Evolutionary conservation across 2,329 filamentous ascomycete genomes (phyloP).

Genomic region (Neocatenulostroma microsporum): DNA sequence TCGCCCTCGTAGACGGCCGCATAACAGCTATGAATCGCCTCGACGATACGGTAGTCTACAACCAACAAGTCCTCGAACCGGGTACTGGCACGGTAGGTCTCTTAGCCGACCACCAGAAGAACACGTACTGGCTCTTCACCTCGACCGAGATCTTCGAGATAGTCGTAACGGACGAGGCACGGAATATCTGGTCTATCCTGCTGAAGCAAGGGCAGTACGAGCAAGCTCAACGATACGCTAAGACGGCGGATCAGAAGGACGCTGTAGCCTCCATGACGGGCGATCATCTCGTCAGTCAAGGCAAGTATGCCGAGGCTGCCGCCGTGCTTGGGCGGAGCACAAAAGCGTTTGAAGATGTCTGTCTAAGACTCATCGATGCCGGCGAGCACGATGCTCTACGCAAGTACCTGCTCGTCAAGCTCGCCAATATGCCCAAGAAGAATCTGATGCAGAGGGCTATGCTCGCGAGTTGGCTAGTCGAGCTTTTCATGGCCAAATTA

Average conservation of each 20-base stretch:
- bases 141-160: constrained; percentile 88
- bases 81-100: constrained; percentile 76
- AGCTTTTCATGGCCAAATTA: constrained; percentile 95
- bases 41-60: constrained; percentile 76
- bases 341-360: constrained; percentile 94
- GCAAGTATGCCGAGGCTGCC: constrained; percentile 77
- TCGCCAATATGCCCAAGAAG: constrained; percentile 72
- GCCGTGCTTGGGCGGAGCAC: constrained; percentile 88
- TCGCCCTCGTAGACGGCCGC: constrained; percentile 73
- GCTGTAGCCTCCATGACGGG: constrained; percentile 86
- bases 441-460: constrained; percentile 88
- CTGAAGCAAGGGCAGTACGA: constrained; percentile 81
- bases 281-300: constrained; percentile 75
- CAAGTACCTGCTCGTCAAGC: constrained; percentile 79
- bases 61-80: constrained; percentile 74
- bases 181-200: constrained; percentile 94
- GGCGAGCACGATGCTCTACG: constrained; percentile 83
- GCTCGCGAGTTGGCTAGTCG: constrained; percentile 90
- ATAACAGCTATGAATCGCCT: constrained; percentile 81
- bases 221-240: constrained; percentile 75
- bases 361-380: constrained; percentile 80
- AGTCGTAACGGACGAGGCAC: constrained; percentile 78
- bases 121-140: constrained; percentile 96
- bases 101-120: constrained; percentile 84
- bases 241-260: constrained; percentile 73